Base-by-base conservation (phyloP, 257 asterid species). In the Solanum corneliomulleri region DNA sequence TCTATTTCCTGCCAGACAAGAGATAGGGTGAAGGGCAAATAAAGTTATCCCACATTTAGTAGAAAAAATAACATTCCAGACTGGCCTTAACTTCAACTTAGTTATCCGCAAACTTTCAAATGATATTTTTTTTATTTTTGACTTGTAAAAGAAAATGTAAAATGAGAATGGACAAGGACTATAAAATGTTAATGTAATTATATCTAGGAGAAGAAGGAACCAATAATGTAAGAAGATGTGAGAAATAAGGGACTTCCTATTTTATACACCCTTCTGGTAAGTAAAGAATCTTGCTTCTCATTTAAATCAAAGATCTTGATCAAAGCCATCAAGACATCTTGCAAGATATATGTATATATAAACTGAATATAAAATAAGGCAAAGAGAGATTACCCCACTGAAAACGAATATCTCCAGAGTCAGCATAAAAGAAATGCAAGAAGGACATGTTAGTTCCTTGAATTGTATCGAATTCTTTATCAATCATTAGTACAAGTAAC, bases 301-400 rank as follows among this genome's bases (percentile, higher is more conserved):
- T 4, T 80, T 49, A 5, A 29, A 80, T 80, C 69, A 27, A 80
- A 47, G 10, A 27, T 60, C 18, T 87, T 37, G 29, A 14, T 27
- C 84, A 80, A 47, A 45, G 27, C 66, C 58, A 68, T 41, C 62
- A 29, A 20, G 37, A 68, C 44, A 23, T 85, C 42, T 68, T 66
- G 78, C 45, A 84, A 78, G 64, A 25, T 8, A 15, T 25, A 74
- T 27, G 15, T 8, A 15, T 25, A 74, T 45, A 14, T 45, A 42
- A 78, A 78, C 16, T 78, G 85, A 85, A 88, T 21, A 86, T 60
- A 71, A 69, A 86, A 89, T 83, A 35, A 72, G 62, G 78, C 56
- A 72, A 88, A 91, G 82, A 90, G 88, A 86, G 39, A 74, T 93
- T 96, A 94, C 98, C 98, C 98, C 98, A 96, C 98, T 96, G 93